Base-by-base conservation (phyloP, 2,329 filamentous ascomycete genomes). In the Cladosporium sp. region DNA sequence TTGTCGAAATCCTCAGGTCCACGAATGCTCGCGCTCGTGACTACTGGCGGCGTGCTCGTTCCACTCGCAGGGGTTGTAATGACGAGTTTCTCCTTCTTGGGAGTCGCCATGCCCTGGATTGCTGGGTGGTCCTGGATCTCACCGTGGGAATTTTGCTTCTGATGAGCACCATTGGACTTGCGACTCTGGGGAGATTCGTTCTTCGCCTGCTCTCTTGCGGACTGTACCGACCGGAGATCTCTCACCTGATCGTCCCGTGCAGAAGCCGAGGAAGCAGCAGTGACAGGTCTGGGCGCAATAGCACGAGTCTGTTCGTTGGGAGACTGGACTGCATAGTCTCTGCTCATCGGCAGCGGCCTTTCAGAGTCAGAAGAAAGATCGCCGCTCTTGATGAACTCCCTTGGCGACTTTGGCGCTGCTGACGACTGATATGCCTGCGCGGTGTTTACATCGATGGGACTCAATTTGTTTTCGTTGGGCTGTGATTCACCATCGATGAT, bases 1-100 rank as follows among this genome's bases (percentile, higher is more conserved):
- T 78, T 77, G 64, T 84, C 82, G 69, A 84, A 84, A 67, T 84
- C 80, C 62, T 76, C 73, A 7, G 75, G 74, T 11, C 74, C 75
- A 30, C 71, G 71, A 52, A 76, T 77, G 52, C 71, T 75, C 3
- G 74, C 74, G 10, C 73, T 77, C 4, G 52, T 55, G 30, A 76
- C 64, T 11, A 69, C 68, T 26, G 68, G 65, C n/a, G 67, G 63
- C n/a, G 63, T 65, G 10, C 14, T 44, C 15, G 55, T 54, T 30
- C 63, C 63, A 6, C 55, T 41, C 14, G n/a, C 26, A 54, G 55
- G 26, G 21, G 12, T 12, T n/a, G 63, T 24, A 18, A 38, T n/a
- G 11, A 32, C 61, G 4, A 30, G 14, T 11, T 21, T 18, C 18
- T 64, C 61, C 32, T 32, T 64, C 38, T 64, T 75, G 49, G 69